Percentiles rank a stretch among this genome's conserved stretches.
These are phyloP conservation scores for Globisporangium takayamanum DNA, from an alignment of 352 stramenopile genomes.

Conservation along the genomic window DNA sequence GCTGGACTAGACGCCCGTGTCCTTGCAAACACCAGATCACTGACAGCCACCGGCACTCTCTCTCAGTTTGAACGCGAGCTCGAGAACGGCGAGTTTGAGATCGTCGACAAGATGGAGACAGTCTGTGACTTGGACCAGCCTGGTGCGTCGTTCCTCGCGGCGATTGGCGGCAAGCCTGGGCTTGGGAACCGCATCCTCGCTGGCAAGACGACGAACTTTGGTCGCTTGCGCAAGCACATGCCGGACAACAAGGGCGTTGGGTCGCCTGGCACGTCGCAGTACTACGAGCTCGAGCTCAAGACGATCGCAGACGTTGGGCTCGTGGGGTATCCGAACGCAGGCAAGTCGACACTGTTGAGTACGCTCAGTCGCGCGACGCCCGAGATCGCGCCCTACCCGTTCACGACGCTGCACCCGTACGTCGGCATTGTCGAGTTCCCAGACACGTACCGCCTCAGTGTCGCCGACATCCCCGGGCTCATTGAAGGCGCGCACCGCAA, in stretches of 20 bases:
- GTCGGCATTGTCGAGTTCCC: slow-evolving; percentile 94
- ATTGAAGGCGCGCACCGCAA: slow-evolving; percentile 92
- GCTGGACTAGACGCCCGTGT: not conserved
- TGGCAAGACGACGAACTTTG: slow-evolving; percentile 77
- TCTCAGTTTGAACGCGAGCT: slow-evolving; percentile 61
- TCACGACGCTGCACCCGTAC: slow-evolving; percentile 96
- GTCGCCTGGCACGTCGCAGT: slow-evolving; percentile 89
- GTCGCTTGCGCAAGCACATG: slow-evolving; percentile 81
- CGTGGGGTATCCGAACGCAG: slow-evolving; percentile 98
- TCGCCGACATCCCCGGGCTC: slow-evolving; percentile 85
- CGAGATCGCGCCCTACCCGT: slow-evolving; percentile 96
- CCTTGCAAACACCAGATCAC: no score
- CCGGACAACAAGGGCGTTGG: slow-evolving; percentile 76
- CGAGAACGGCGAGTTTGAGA: slow-evolving; percentile 72
- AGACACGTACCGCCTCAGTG: slow-evolving; percentile 90
- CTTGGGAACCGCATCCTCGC: slow-evolving; percentile 83
- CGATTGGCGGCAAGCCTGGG: slow-evolving; percentile 74
- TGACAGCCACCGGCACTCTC: not conserved
- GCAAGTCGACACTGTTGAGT: slow-evolving; percentile 95
- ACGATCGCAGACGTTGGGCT: slow-evolving; percentile 97
- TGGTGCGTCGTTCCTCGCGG: slow-evolving; percentile 64
- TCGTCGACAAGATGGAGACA: slow-evolving; percentile 71
- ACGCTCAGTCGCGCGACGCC: slow-evolving; percentile 90
- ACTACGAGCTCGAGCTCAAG: slow-evolving; percentile 97
- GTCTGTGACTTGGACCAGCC: slow-evolving; percentile 74